These are phyloP conservation scores for Nepenthes gracilis DNA, from an alignment of 148 eudicot genomes.

Conservation along the genomic window DNA sequence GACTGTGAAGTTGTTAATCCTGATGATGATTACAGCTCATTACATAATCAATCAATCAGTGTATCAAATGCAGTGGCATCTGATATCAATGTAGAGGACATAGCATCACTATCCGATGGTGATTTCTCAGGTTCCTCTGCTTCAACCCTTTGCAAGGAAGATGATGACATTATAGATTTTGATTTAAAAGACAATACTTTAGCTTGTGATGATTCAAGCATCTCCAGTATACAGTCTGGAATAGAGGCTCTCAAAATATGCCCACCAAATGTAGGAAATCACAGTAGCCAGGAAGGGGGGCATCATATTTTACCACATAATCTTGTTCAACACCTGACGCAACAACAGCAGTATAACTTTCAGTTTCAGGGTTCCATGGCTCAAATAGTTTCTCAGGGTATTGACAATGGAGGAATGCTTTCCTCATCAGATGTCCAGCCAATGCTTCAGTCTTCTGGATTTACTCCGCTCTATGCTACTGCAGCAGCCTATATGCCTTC, in stretches of 20 bases:
- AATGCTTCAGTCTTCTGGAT: conserved; percentile 47
- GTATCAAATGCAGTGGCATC: conserved; percentile 11
- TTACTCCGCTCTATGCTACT: conserved; percentile 48
- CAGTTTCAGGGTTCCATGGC: conserved; percentile 31
- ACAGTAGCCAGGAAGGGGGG: conserved; percentile 23
- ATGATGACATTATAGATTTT: conserved; percentile 10
- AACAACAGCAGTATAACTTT: conserved; percentile 15
- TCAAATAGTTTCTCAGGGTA: conserved; percentile 34
- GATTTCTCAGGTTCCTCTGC: conserved; percentile 12
- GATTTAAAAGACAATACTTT: conserved; percentile 13
- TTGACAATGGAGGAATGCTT: conserved; percentile 24
- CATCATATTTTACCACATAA: conserved; percentile 16
- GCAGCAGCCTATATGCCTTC: conserved; percentile 60
- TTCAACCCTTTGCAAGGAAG: conserved; percentile 20
- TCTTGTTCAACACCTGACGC: conserved; percentile 20
- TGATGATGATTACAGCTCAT: conserved; percentile 27
- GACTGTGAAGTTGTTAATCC: conserved; percentile 27
- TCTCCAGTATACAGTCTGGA: conserved; percentile 20
- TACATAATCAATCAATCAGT: conserved; percentile 21
- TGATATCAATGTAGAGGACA: conserved; percentile 9
- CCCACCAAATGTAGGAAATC: conserved; percentile 20
- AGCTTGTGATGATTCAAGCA: conserved; percentile 14
- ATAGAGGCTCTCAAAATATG: conserved; percentile 27
- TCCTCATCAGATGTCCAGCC: conserved; percentile 51
- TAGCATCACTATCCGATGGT: conserved; percentile 6